These are phyloP conservation scores for Metschnikowia anglica DNA, from an alignment of 805 yeast genomes.

Conservation along the genomic window DNA sequence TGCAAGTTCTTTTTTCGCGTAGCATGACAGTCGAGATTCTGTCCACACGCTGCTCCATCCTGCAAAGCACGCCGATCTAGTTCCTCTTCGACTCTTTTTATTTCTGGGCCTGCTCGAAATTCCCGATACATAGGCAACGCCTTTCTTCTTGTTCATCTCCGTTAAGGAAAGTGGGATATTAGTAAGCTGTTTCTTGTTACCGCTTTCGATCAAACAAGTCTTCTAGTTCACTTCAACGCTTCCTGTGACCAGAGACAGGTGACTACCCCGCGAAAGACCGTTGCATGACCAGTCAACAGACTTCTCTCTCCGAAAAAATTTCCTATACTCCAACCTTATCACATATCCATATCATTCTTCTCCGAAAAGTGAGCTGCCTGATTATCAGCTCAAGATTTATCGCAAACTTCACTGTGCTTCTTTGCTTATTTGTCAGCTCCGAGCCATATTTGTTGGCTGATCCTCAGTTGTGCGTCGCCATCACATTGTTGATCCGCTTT, in stretches of 20 bases:
- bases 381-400: too few species aligned
- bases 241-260: not conserved
- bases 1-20: constrained; percentile 11
- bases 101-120: not conserved
- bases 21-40: constrained; percentile 10
- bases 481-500: too few species aligned
- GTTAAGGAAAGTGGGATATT: not conserved
- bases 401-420: too few species aligned
- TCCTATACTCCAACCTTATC: not conserved
- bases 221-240: not conserved
- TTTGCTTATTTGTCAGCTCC: too few species aligned
- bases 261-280: constrained; percentile 5
- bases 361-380: too few species aligned
- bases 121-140: not conserved
- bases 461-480: too few species aligned
- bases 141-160: not conserved
- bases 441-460: too few species aligned
- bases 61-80: constrained; percentile 2
- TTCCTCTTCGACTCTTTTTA: not conserved
- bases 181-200: not conserved
- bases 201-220: not conserved
- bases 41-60: constrained; percentile 5
- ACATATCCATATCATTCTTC: too few species aligned
- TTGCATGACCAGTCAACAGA: constrained; percentile 1
- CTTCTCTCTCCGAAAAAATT: not conserved